Evolutionary conservation across 2,329 filamentous ascomycete genomes (phyloP).

Genomic region (Escovopsis sp.): DNA sequence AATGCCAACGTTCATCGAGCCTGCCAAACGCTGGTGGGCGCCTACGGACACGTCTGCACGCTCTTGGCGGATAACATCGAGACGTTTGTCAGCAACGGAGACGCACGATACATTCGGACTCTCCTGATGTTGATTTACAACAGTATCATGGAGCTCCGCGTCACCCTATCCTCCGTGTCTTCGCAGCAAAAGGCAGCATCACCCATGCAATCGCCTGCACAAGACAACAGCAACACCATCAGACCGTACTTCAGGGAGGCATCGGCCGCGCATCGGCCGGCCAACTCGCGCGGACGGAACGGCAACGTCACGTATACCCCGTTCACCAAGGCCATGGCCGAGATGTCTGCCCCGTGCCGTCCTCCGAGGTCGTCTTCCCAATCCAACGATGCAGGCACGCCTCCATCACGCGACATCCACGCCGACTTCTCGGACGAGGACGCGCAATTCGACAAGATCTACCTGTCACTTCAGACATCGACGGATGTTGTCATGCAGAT

Average conservation of each 20-base stretch:
- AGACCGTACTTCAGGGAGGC: conserved; percentile 36
- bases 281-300: conserved; percentile 17
- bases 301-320: conserved; percentile 32
- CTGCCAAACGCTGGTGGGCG: conserved; percentile 47
- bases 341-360: conserved; percentile 33
- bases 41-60: conserved; percentile 51
- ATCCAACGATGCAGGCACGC: conserved; percentile 67
- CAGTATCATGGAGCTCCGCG: conserved; percentile 51
- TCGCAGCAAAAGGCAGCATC: conserved; percentile 9
- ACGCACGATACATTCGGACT: conserved; percentile 51
- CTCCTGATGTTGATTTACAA: conserved; percentile 50
- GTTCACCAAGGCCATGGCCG: conserved; percentile 37
- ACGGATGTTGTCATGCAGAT: conserved; percentile 59
- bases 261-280: conserved; percentile 32
- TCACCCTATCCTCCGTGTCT: conserved; percentile 29
- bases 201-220: background rate
- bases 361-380: conserved; percentile 54
- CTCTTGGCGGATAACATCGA: conserved; percentile 47
- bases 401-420: conserved; percentile 31
- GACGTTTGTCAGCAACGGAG: conserved; percentile 48
- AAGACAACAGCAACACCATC: conserved; percentile 30
- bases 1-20: conserved; percentile 51
- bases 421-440: conserved; percentile 64
- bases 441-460: conserved; percentile 68
- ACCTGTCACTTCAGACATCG: conserved; percentile 57